A percentile compares a stretch with the other conserved stretches of the same genome.
Evolutionary conservation across 163 green algal species (phyloP).

Genomic region (Chlamydomonas reinhardtii): DNA sequence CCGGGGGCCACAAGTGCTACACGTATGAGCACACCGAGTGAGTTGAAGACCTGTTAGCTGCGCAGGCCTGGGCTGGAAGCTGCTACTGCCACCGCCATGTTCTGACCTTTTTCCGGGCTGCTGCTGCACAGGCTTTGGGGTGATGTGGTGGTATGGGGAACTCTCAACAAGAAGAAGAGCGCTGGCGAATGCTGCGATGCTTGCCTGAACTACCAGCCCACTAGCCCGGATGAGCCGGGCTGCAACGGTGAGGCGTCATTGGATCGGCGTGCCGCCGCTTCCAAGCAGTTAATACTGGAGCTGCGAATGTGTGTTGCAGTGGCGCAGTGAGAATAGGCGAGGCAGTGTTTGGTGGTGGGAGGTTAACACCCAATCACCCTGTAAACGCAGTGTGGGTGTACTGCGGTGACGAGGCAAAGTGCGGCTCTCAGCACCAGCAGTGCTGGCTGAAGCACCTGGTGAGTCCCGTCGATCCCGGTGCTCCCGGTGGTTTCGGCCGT

Average conservation of each 20-base stretch:
- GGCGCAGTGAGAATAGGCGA: no score
- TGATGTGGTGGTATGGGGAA: conserved; percentile 81
- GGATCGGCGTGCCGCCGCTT: no score
- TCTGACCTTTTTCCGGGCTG: no score
- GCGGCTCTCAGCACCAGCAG: conserved; percentile 72
- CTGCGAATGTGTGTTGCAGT: no score
- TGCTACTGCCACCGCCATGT: no score
- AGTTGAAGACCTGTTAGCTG: background rate
- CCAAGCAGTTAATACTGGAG: no score
- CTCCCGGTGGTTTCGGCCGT: background rate
- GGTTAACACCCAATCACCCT: no score
- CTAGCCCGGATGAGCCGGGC: conserved; percentile 50
- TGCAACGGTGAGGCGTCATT: conserved; percentile 82
- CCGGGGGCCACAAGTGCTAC: conserved; percentile 44
- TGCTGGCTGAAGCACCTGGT: conserved; percentile 96
- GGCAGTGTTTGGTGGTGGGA: no score
- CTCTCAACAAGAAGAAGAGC: conserved; percentile 58
- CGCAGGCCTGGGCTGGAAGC: no score
- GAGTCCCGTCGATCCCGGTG: background rate
- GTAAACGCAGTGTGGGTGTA: conserved; percentile 87
- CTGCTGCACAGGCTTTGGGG: conserved; percentile 73
- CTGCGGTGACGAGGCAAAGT: conserved; percentile 78
- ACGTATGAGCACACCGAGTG: conserved; percentile 59
- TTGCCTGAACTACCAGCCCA: conserved; percentile 73
- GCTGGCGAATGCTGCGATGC: conserved; percentile 79